Evolutionary conservation across 169 alveolate genomes (phyloP), one percentile per base, ranked within the genome.

Genomic region (Eimeria zaria): DNA sequence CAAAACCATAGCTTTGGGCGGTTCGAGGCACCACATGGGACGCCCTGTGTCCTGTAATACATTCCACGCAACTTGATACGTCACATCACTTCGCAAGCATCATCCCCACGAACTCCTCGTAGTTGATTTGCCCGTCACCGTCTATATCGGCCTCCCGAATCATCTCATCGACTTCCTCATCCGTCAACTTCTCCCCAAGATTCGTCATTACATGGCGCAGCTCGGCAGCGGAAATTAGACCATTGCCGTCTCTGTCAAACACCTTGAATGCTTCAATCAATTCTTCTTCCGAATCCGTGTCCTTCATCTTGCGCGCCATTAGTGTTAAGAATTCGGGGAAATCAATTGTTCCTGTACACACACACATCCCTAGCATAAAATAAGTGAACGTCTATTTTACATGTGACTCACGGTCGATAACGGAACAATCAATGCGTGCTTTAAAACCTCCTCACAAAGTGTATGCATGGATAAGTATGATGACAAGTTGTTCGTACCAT

Each of bases 121-220:
- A 99, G 98, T 99, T 99, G 98, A 99, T 99, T 78, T 99, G 99
- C 46, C 99, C 99, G 98, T 99, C 99, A 27, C 99, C 99, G 96
- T 99, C 99, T 48, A 99, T 99, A 96, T 99, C 99, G 84, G 99
- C 99, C 97, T 99, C 99, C 95, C 99, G 98, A 91, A 99, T 99
- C 99, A 99, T 99, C 98, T 99, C 99, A 96, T 99, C 99, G 81
- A 99, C 99, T 95, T 99, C 99, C 97, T 99, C 99, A 97, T 99
- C 99, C 51, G 99, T 99, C 78, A 99, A 97, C 97, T 99, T 99
- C 97, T 99, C 99, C 36, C 99, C 99, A 96, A 99, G 97, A 96
- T 99, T 99, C 36, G 99, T 99, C 99, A 99, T 99, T 62, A 99
- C 99, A 97, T 99, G 99, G 92, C 99, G 99, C 97, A 99, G 98